These are phyloP conservation scores for Candida multigemmis DNA, from an alignment of 805 yeast genomes.

Conservation along the genomic window DNA sequence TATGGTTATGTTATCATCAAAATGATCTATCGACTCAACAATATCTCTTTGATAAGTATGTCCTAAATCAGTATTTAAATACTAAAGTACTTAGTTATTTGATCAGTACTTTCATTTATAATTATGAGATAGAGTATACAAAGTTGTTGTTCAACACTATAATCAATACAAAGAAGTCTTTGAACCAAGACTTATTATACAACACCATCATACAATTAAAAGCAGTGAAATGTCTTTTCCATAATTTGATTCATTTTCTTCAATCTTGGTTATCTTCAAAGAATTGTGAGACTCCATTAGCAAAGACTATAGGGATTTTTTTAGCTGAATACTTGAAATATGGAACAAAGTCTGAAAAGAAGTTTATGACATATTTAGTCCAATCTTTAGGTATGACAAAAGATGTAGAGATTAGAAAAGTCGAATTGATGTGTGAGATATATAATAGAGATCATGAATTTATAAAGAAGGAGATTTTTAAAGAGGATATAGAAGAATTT, in stretches of 20 bases:
- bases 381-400: conserved; percentile 9
- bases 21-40: conserved; percentile 15
- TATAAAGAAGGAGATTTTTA: conserved; percentile 14
- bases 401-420: conserved; percentile 14
- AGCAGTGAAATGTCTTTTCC: conserved; percentile 20
- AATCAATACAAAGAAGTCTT: conserved; percentile 1
- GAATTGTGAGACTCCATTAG: conserved; percentile 14
- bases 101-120: conserved; percentile 18
- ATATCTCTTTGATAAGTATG: conserved; percentile 11
- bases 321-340: conserved; percentile 17
- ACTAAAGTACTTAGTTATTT: conserved; percentile 17
- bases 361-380: conserved; percentile 10
- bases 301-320: conserved; percentile 15
- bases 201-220: conserved; percentile 14
- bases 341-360: conserved; percentile 18
- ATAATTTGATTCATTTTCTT: conserved; percentile 12
- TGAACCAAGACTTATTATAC: conserved; percentile 18
- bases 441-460: conserved; percentile 13
- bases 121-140: conserved; percentile 24
- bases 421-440: conserved; percentile 15
- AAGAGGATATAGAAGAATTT: conserved; percentile 14
- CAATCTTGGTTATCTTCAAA: conserved; percentile 17
- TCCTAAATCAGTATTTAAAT: conserved; percentile 10
- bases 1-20: conserved; percentile 27
- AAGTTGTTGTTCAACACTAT: conserved; percentile 11